Evolutionary conservation across 2,329 filamentous ascomycete genomes (phyloP), one percentile per base, ranked within the genome.

Genomic region (Onygenales sp.): DNA sequence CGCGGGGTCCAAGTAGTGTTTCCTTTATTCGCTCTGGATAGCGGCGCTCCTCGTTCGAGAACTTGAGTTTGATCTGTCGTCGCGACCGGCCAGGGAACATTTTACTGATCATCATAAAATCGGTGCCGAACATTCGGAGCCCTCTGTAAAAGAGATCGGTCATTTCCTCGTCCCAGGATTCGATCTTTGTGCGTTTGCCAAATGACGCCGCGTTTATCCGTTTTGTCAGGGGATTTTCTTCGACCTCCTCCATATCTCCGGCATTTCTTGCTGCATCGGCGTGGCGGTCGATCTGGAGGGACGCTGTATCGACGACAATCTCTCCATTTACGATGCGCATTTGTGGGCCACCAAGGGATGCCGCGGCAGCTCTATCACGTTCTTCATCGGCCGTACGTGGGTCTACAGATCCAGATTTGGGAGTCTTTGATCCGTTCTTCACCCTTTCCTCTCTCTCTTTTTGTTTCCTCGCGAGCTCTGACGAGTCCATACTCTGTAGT

Each of bases 1-100:
- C 70, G 13, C 68, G 66, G 3, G 73, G 72, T 1, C 74, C 73
- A 10, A 73, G 62, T 3, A 85, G 66, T 1, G 76, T 76, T 5
- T 72, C 67, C 52, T 77, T 77, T 40, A 85, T 75, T 13, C 76
- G 67, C 13, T 73, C 67, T 0, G 79, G 76, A 59, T 83, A 73
- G 4, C 75, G 67, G 27, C 77, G 74, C 63, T 85, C 81, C 65
- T 85, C 82, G 39, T 78, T 77, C 32, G 74, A 76, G 67, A 83
- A 85, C 59, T 85, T 85, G 13, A 76, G 65, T 65, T 85, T 85
- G 59, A 85, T 80, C 60, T 80, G 76, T n/a, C 75, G 74, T n/a
- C 82, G 72, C 8, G 77, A 80, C 46, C 76, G 72, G 9, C 77
- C 77, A 0, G 79, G 78, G 58, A 85, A 84, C 69, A 85, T 74